Conservation (phyloP, 768 basidiomycete genomes). For the Boletus vinaceobasis region DNA sequence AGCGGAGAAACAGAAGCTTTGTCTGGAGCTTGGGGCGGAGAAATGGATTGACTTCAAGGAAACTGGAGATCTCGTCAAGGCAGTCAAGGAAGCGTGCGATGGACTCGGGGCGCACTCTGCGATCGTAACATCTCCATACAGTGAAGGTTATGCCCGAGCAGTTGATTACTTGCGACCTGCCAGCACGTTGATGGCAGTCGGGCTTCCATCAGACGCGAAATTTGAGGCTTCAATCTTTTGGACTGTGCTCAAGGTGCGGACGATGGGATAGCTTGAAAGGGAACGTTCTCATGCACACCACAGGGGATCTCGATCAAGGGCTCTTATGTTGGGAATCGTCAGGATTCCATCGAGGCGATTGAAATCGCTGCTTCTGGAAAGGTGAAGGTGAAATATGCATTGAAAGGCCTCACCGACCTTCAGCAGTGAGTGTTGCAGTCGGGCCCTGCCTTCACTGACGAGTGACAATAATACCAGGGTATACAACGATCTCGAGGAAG, state of each 20-base stretch:
- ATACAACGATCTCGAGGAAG: constrained; percentile 39
- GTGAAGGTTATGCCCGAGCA: constrained; percentile 49
- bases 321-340: constrained; percentile 66
- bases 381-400: constrained; percentile 56
- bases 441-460: neutral
- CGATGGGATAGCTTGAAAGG: neutral
- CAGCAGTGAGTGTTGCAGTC: constrained; percentile 39
- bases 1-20: constrained; percentile 64
- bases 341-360: constrained; percentile 80
- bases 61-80: constrained; percentile 60
- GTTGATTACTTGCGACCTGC: constrained; percentile 72
- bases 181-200: constrained; percentile 76
- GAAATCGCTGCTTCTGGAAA: constrained; percentile 69
- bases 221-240: constrained; percentile 67
- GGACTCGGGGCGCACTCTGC: constrained; percentile 74
- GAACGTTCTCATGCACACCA: neutral
- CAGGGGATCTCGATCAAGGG: constrained; percentile 28
- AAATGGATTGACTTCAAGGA: constrained; percentile 76
- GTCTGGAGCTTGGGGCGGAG: constrained; percentile 63
- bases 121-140: constrained; percentile 53
- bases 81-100: constrained; percentile 58
- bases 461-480: constrained; percentile 21
- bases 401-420: constrained; percentile 50
- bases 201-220: constrained; percentile 60
- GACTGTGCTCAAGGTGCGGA: constrained; percentile 57